A percentile compares a stretch with the other conserved stretches of the same genome.
Evolutionary conservation across 2,329 filamentous ascomycete species (phyloP).

Genomic region (Colletotrichum sp.): DNA sequence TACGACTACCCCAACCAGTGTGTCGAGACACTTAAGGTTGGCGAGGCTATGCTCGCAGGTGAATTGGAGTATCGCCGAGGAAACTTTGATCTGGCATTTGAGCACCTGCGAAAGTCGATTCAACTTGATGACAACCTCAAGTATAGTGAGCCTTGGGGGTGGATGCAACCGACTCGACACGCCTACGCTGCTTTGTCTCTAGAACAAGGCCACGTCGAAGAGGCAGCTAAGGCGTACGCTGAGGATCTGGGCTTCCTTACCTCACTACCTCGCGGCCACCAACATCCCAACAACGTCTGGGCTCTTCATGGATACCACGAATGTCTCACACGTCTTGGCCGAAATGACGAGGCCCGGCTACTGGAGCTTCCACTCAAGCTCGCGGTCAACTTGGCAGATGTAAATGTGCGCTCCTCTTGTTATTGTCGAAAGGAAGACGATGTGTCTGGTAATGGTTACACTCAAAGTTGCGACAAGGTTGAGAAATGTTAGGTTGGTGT

Average conservation of each 20-base stretch:
- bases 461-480: not conserved
- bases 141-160: conserved; percentile 78
- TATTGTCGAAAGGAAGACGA: conserved; percentile 28
- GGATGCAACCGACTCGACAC: conserved; percentile 78
- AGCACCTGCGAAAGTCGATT: conserved; percentile 62
- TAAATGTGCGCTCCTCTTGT: conserved; percentile 38
- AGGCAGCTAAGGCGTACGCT: conserved; percentile 61
- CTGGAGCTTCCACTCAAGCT: conserved; percentile 28
- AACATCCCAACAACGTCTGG: conserved; percentile 79
- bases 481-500: not conserved
- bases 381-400: conserved; percentile 29
- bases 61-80: conserved; percentile 73
- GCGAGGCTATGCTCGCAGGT: conserved; percentile 70
- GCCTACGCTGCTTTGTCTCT: conserved; percentile 72
- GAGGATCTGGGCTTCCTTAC: conserved; percentile 65
- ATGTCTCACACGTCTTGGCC: conserved; percentile 62
- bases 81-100: conserved; percentile 63
- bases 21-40: conserved; percentile 65
- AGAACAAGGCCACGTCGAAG: conserved; percentile 63
- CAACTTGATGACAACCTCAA: conserved; percentile 65
- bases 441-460: rapidly evolving
- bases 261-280: conserved; percentile 64
- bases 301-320: conserved; percentile 76
- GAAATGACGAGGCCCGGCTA: conserved; percentile 39
- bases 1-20: conserved; percentile 73